These are phyloP conservation scores for Boletus albobrunnescens DNA, from an alignment of 1,284 basidiomycete genomes.

Conservation along the genomic window DNA sequence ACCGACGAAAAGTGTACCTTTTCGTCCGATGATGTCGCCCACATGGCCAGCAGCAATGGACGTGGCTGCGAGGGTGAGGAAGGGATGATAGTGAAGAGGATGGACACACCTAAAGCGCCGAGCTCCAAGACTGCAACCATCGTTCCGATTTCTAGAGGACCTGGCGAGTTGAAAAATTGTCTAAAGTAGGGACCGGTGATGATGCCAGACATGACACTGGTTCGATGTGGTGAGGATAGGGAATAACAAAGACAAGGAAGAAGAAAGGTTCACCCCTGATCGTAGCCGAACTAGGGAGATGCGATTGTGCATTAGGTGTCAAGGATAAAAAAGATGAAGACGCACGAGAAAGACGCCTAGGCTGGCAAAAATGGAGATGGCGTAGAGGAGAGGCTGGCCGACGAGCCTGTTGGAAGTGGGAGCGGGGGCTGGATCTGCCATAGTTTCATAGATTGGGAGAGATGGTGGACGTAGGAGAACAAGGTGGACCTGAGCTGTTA, in stretches of 20 bases:
- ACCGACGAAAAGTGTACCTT: conserved; percentile 83
- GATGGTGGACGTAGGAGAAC: conserved; percentile 15
- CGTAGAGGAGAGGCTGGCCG: conserved; percentile 78
- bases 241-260: conserved; percentile 2
- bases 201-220: conserved; percentile 81
- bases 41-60: conserved; percentile 86
- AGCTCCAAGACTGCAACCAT: conserved; percentile 93
- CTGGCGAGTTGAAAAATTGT: conserved; percentile 78
- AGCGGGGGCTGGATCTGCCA: conserved; percentile 37
- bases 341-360: conserved; percentile 84
- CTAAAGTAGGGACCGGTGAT: conserved; percentile 93
- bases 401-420: conserved; percentile 55
- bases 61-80: conserved; percentile 55
- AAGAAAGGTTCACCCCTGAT: conserved; percentile 67
- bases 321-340: conserved; percentile 11
- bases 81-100: neutral
- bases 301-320: conserved; percentile 9
- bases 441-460: conserved; percentile 39
- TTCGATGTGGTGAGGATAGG: conserved; percentile 37
- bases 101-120: conserved; percentile 77
- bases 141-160: conserved; percentile 65
- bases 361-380: conserved; percentile 80
- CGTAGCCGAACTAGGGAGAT: conserved; percentile 75
- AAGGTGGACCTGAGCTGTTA: neutral
- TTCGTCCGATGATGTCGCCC: conserved; percentile 85